phyloP scores from a whole-genome alignment of 1,284 basidiomycete species.

The Cryptococcus neoformans region DNA sequence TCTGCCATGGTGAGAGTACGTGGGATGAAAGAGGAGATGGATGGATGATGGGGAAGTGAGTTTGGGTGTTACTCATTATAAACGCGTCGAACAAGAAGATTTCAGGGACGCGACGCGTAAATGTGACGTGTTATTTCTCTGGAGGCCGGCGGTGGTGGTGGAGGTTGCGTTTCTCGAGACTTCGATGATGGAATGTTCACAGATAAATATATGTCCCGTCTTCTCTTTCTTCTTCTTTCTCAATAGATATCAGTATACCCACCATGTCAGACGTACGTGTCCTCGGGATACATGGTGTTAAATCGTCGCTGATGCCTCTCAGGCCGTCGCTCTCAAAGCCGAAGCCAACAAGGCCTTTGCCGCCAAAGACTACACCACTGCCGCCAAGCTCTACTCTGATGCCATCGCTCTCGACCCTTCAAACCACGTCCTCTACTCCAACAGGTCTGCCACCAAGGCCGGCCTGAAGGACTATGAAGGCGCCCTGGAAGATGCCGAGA shows the following conservation, averaged over 20 bases:
- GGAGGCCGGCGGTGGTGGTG: not conserved
- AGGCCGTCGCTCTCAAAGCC: constrained; percentile 70
- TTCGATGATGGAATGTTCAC: constrained; percentile 7
- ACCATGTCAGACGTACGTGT: constrained; percentile 27
- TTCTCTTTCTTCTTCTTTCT: not conserved
- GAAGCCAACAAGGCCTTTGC: constrained; percentile 95
- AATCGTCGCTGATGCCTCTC: constrained; percentile 3
- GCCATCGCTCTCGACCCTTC: constrained; percentile 78
- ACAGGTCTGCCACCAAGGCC: constrained; percentile 83
- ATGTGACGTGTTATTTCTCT: constrained; percentile 12
- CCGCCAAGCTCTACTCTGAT: constrained; percentile 75
- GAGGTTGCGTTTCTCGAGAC: constrained; percentile 10
- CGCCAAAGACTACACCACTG: constrained; percentile 86
- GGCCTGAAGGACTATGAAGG: constrained; percentile 74
- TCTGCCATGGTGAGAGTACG: constrained; percentile 31
- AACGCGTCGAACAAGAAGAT: constrained; percentile 5
- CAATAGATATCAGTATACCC: not conserved
- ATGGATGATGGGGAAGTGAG: not conserved
- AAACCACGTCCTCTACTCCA: constrained; percentile 90
- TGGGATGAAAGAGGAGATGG: not conserved
- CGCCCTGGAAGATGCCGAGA: constrained; percentile 85
- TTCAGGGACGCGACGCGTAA: constrained; percentile 15
- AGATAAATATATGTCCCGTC: too few species aligned
- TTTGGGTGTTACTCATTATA: constrained; percentile 1
- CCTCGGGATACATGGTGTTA: too few species aligned